Evolutionary conservation across 352 stramenopile genomes (phyloP), one percentile per base, ranked within the genome.

Genomic region (Globisporangium abappressorium): DNA sequence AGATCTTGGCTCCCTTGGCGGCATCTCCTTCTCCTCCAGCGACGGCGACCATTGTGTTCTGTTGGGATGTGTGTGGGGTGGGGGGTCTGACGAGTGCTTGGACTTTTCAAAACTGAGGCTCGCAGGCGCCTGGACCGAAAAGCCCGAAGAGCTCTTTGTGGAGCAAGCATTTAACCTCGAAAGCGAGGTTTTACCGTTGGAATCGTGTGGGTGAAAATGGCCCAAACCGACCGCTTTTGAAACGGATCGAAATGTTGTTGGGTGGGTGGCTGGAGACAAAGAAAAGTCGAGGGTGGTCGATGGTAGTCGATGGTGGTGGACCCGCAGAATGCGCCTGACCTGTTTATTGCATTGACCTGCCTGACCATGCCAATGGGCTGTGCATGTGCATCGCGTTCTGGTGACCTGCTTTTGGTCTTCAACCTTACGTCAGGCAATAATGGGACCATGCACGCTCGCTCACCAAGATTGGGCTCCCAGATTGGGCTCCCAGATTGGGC

Each of bases 1-100:
- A 98, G 77, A 98, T 98, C 89, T 98, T 98, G 69, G 91, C 91
- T 60, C 92, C 92, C 78, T 95, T 97, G 43, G 80, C 75, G 64
- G 84, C 85, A 72, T 96, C 89, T 83, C 90, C 88, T 55, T 76
- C 70, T 73, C 70, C 74, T 72, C 69, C 66, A 22, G 66, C 66
- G 53, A 71, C 60, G 43, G 59, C 60, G 43, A 71, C 61, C 61
- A 71, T 71, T 18, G 34, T 71, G 51, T 28, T 56, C 33, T 41
- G 9, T 15, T 22, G 30, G 18, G 8, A 3, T 18, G 24, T 36
- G 20, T 51, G 57, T 51, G 57, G n/a, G 30, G 51, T 34, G 49
- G 59, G 41, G 41, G 38, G 38, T 51, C 43, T 71, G 60, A 60
- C 38, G 66, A 53, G 75, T 71, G 62, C 73, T 71, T 75, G 69